Evolutionary conservation across 345 rosid genomes (phyloP), one percentile per base, ranked within the genome.

Genomic region (Mercurialis annua): DNA sequence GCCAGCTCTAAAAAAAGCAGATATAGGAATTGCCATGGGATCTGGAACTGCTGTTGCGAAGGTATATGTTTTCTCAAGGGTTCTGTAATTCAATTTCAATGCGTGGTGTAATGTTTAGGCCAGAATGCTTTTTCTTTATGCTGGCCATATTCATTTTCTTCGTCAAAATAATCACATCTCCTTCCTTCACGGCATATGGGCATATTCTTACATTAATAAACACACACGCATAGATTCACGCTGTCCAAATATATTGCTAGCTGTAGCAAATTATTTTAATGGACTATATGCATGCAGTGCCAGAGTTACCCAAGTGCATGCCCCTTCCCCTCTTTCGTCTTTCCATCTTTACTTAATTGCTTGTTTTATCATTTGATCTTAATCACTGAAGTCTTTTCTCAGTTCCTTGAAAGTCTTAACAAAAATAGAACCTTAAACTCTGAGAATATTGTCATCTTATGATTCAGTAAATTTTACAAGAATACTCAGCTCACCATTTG

Each of bases 41-140:
- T 94, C 99, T 76, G 99, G 98, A 79, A 94, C 98, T 73, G 96
- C 98, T 54, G 99, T 91, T 78, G 99, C 99, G 59, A 94, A 94
- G 98, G 99, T 94, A 81, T 38, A 27, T 52, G 40, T 18, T 52
- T 46, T 59, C 20, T 40, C 36, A 27, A 29, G 34, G 54, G 44
- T 44, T 17, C 27, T 67, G 31, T 10, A 33, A 50, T 10, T 21
- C 26, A 23, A 6, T 53, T 38, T 66, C 15, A 8, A 17, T 24
- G 27, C 12, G 31, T 43, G 15, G 54, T 27, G 7, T 18, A 48
- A n/a, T 18, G 51, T 31, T 20, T 33, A 20, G 53, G 16, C 26
- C 26, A 30, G 31, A 20, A 61, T 18, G n/a, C 46, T 43, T 1
- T 71, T 40, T 31, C 49, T 31, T 1, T 62, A 42, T 10, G 0